phyloP scores from a whole-genome alignment of 345 rosid species.

The Eucalyptus dawsonii region DNA sequence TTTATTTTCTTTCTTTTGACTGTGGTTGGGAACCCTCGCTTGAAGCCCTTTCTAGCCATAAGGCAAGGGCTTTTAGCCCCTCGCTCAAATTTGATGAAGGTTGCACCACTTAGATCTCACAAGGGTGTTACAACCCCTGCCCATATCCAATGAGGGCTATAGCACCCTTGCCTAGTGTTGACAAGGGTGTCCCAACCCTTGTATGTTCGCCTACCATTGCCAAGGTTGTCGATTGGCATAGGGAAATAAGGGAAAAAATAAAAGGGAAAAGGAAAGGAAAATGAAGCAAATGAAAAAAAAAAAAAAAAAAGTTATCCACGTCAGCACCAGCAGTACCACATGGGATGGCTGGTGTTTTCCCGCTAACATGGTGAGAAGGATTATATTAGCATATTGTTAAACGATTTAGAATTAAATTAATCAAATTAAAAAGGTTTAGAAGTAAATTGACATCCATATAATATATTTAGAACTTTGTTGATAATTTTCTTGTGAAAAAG shows the following conservation, averaged over 20 bases:
- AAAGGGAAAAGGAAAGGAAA: neutral
- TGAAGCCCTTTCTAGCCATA: neutral
- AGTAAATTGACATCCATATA: no score
- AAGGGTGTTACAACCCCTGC: neutral
- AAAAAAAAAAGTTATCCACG: no score
- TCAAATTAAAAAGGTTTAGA: neutral
- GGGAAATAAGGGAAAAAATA: neutral
- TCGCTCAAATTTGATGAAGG: neutral
- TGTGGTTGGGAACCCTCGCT: fast-evolving
- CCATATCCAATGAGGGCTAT: neutral
- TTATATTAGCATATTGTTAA: no score
- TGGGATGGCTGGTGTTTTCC: no score
- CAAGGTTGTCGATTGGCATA: neutral
- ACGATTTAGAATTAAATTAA: no score
- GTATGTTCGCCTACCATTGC: fast-evolving
- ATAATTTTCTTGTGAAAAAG: neutral
- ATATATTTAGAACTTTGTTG: no score
- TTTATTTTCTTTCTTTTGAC: neutral
- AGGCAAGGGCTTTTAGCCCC: neutral
- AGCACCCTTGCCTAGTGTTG: neutral
- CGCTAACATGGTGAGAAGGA: no score
- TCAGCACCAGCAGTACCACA: fast-evolving
- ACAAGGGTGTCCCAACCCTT: neutral
- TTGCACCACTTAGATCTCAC: neutral
- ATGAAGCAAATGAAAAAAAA: no score